Evolutionary conservation across 768 basidiomycete species (phyloP).

Genomic region (Pleurotus pulmonarius): DNA sequence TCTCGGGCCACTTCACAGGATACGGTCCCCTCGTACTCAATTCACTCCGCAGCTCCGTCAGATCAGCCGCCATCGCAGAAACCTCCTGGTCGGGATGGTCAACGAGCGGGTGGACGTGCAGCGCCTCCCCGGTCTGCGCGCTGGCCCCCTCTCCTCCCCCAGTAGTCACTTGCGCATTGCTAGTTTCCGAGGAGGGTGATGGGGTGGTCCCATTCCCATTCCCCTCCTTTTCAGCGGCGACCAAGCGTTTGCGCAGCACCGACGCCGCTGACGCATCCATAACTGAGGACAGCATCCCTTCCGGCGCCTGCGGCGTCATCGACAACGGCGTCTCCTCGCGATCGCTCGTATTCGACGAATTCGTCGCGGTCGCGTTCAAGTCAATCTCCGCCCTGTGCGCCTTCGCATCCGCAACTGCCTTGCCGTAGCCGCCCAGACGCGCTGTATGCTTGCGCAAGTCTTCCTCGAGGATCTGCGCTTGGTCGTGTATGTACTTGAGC

Average conservation of each 20-base stretch:
- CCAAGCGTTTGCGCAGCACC: conserved; percentile 57
- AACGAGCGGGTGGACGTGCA: conserved; percentile 43
- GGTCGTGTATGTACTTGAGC: conserved; percentile 43
- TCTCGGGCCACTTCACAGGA: conserved; percentile 76
- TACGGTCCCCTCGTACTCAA: conserved; percentile 68
- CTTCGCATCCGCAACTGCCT: conserved; percentile 51
- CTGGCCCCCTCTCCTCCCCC: neutral
- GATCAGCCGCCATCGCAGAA: conserved; percentile 67
- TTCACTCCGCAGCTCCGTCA: conserved; percentile 73
- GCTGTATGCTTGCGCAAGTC: conserved; percentile 43
- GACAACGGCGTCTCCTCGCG: conserved; percentile 25
- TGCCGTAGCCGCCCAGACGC: conserved; percentile 63
- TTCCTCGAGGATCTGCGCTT: conserved; percentile 38
- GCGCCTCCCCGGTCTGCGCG: conserved; percentile 13
- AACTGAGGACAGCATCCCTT: conserved; percentile 46
- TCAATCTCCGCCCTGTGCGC: conserved; percentile 39
- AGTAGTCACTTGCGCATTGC: neutral
- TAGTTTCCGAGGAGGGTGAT: neutral
- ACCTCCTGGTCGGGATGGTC: conserved; percentile 67
- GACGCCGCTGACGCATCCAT: conserved; percentile 49
- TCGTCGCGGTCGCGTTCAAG: conserved; percentile 14
- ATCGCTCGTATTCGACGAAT: conserved; percentile 21
- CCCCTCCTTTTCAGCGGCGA: conserved; percentile 28
- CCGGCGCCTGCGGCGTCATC: conserved; percentile 39
- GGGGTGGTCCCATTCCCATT: neutral